A percentile compares a stretch with the other conserved stretches of the same genome.
These are phyloP conservation scores for Trichoderma cornu-damae DNA, from an alignment of 2,329 filamentous ascomycete species.

Conservation along the genomic window DNA sequence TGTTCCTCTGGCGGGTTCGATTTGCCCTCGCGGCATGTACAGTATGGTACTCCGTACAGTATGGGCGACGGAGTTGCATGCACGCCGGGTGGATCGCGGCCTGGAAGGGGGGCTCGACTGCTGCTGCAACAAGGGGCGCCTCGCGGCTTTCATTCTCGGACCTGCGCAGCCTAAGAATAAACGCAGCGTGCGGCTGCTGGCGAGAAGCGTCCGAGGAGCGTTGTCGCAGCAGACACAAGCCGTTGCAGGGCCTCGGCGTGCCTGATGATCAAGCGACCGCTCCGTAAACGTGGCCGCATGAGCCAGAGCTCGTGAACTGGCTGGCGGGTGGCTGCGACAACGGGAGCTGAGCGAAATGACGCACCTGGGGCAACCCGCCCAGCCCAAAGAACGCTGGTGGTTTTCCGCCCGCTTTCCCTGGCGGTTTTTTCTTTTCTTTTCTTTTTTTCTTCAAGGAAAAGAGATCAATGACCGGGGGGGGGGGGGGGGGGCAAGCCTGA, in stretches of 20 bases:
- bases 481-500: too few relatives aligned
- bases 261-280: neutral
- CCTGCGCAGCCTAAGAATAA: neutral
- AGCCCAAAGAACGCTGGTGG: neutral
- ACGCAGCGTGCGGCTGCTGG: neutral
- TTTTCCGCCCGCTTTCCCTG: neutral
- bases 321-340: neutral
- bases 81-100: neutral
- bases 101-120: neutral
- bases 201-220: neutral
- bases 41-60: too few relatives aligned
- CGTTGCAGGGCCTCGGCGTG: too few relatives aligned
- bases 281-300: too few relatives aligned
- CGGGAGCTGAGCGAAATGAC: slow-evolving; percentile 3
- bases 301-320: neutral
- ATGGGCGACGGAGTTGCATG: neutral
- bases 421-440: too few relatives aligned
- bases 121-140: neutral
- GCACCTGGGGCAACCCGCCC: neutral
- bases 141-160: neutral
- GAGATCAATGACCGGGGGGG: too few relatives aligned
- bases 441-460: neutral
- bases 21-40: neutral
- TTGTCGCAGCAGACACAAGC: too few relatives aligned
- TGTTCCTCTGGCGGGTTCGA: neutral